These are phyloP conservation scores for Microsporum audouinii DNA, from an alignment of 2,329 filamentous ascomycete species.

Conservation along the genomic window DNA sequence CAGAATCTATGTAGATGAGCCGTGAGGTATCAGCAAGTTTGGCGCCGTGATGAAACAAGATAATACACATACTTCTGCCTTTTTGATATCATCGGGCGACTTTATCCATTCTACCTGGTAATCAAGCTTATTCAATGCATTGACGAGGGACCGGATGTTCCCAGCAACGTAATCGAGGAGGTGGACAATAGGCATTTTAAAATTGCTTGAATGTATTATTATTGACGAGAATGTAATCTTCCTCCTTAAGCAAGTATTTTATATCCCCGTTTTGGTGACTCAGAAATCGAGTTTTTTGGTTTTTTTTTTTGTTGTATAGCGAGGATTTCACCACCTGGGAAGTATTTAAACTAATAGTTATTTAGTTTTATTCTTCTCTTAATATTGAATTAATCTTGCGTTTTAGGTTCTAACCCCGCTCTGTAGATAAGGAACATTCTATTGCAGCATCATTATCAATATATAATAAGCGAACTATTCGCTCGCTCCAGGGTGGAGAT, in stretches of 20 bases:
- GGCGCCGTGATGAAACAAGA: not conserved
- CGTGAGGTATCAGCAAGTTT: not conserved
- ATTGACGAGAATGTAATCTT: not conserved
- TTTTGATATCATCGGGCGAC: conserved; percentile 68
- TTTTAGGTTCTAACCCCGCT: conserved; percentile 1
- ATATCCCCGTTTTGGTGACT: not conserved
- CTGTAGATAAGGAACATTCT: not conserved
- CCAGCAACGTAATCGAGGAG: conserved; percentile 80
- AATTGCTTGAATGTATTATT: not conserved
- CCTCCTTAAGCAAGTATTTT: not conserved
- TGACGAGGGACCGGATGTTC: conserved; percentile 89
- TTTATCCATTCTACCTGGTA: conserved; percentile 89
- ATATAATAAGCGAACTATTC: not conserved
- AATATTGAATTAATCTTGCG: not conserved
- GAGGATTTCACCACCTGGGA: not conserved
- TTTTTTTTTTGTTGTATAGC: not conserved
- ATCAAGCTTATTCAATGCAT: conserved; percentile 92
- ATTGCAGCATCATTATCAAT: not conserved
- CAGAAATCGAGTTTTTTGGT: not conserved
- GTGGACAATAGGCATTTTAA: conserved; percentile 38
- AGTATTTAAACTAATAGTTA: not conserved
- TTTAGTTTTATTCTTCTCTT: not conserved
- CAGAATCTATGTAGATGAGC: conserved; percentile 35
- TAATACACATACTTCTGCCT: conserved; percentile 58
- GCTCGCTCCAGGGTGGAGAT: not conserved